Conservation (phyloP, 345 rosid genomes). For the Pistacia integerrima region DNA sequence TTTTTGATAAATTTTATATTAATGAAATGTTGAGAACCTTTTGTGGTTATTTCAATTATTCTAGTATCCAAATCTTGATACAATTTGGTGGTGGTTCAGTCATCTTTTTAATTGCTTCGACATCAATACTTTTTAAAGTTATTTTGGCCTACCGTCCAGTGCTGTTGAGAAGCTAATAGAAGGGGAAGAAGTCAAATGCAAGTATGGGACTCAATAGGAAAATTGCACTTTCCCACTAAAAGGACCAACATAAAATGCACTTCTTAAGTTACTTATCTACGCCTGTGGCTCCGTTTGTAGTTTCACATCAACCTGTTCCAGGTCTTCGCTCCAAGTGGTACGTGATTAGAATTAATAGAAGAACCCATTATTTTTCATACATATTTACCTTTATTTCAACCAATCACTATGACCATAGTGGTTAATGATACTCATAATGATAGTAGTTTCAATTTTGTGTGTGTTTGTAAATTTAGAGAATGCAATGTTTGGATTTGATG, state of each 20-base stretch:
- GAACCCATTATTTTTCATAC: not conserved
- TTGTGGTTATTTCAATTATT: no score
- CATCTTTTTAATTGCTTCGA: no score
- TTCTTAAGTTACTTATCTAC: not conserved
- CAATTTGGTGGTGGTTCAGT: no score
- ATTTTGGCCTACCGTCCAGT: constrained; percentile 70
- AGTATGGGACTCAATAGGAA: constrained; percentile 35
- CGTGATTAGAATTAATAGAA: not conserved
- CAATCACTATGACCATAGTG: not conserved
- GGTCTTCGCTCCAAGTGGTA: not conserved
- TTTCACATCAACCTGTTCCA: not conserved
- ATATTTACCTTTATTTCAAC: not conserved
- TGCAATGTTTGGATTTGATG: not conserved
- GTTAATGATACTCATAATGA: not conserved
- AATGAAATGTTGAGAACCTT: no score
- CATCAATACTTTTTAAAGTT: no score
- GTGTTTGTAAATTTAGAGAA: not conserved
- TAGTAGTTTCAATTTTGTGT: not conserved
- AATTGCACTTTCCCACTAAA: not conserved
- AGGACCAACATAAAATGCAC: not conserved
- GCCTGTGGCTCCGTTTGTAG: no score
- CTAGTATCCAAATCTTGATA: no score
- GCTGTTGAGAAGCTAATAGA: constrained; percentile 74
- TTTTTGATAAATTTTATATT: no score
- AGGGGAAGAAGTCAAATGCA: constrained; percentile 70